Percentiles rank a stretch among this genome's conserved stretches.
Evolutionary conservation across 2,329 filamentous ascomycete genomes (phyloP).

Genomic region (Ceratocystis smalleyi): DNA sequence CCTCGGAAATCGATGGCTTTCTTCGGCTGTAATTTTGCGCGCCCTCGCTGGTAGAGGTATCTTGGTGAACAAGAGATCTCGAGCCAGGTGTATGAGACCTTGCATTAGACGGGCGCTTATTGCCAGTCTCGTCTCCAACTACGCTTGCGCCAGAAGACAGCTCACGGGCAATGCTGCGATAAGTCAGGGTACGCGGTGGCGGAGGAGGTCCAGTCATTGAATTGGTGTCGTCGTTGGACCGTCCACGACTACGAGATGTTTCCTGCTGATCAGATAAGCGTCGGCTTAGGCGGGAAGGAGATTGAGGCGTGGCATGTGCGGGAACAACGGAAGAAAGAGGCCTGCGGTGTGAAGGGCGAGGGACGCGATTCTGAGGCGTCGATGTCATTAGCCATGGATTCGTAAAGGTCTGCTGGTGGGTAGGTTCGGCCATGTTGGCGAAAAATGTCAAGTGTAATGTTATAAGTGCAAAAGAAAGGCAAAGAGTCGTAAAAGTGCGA

Average conservation of each 20-base stretch:
- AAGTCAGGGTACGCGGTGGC: constrained; percentile 27
- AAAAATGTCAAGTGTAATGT: not conserved
- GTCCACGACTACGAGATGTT: constrained; percentile 23
- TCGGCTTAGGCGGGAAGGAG: constrained; percentile 35
- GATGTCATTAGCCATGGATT: constrained; percentile 16
- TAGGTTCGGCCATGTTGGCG: constrained; percentile 14
- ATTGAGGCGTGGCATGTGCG: constrained; percentile 30
- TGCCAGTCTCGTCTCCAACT: constrained; percentile 23
- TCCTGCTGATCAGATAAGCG: constrained; percentile 45
- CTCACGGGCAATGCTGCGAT: constrained; percentile 30
- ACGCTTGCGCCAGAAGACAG: constrained; percentile 11
- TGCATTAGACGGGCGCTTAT: constrained; percentile 1
- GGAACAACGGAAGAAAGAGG: constrained; percentile 38
- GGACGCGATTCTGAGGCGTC: constrained; percentile 14
- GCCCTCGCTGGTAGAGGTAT: constrained; percentile 24
- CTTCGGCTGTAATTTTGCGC: constrained; percentile 19
- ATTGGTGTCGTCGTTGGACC: constrained; percentile 30
- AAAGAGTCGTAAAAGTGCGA: not conserved
- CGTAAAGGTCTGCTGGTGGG: constrained; percentile 13
- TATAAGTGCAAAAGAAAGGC: not conserved
- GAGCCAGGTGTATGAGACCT: constrained; percentile 27
- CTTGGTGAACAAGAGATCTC: constrained; percentile 34
- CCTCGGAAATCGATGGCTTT: constrained; percentile 35
- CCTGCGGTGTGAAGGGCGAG: constrained; percentile 30
- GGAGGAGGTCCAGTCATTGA: constrained; percentile 26